Evolutionary conservation across 108 stramenopile genomes (phyloP), one percentile per base, ranked within the genome.

Genomic region (Fragilaria radians): DNA sequence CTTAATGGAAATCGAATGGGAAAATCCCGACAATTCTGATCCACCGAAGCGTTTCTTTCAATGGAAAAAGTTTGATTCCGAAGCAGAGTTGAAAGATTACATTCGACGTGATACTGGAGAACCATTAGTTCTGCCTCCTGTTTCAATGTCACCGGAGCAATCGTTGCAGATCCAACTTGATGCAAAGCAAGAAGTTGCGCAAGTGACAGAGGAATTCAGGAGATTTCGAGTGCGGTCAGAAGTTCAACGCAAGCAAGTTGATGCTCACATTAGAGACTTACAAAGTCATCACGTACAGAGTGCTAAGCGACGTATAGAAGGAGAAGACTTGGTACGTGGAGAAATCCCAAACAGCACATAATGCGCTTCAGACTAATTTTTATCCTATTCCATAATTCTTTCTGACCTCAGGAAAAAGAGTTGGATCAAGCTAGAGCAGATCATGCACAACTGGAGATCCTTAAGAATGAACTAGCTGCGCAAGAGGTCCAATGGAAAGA

Each of bases 401-500:
- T n/a, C 36, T 3, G 3, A 36, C 21, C 5, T 46, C 36, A 71
- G 73, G 55, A 57, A 33, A 57, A 57, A 30, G 80, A 83, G 64
- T 46, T 79, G n/a, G 72, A 67, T 18, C 78, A 82, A 58, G 78
- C 74, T 0, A 63, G 65, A 63, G 68, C 57, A 1, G 86, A 88
- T 54, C 67, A 72, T 30, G 72, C 63, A 19, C 65, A 67, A 61
- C 53, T 89, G 19, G 70, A 77, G 52, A 61, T 62, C 9, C 53
- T 87, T 18, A 64, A 75, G 29, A 52, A 74, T 2, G 87, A 88
- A 71, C 72, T 88, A 75, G 76, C 80, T 19, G 70, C 79, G 27
- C 85, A 89, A 73, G 94, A 95, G 65, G 69, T 79, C 11, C 73
- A 85, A 63, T 95, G 95, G 95, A 89, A 88, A 67, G 83, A 86